Base-by-base conservation (phyloP, 1,284 basidiomycete species). In the Trichosporon sp. region DNA sequence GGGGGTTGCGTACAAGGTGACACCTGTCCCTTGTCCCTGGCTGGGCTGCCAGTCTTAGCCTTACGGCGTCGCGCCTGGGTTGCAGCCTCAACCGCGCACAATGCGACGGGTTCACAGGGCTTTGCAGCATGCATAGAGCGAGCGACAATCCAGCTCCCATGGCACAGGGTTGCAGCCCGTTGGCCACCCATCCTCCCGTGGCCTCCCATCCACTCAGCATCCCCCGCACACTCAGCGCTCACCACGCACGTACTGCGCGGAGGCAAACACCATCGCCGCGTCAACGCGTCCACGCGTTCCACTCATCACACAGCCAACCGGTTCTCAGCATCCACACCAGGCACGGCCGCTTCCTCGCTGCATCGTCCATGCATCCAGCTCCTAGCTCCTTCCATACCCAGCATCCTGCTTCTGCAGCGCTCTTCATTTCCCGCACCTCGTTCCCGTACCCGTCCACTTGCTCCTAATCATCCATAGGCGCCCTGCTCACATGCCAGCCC, bases 221-320 rank as follows among this genome's bases (percentile, higher is more conserved):
- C 12, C 4, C 10, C 4, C 16, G 12, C 48, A 51, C 19, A 5
- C 48, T 26, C 26, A 21, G 48, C 19, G 8, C 48, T 54, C 51
- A 54, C 51, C 51, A 11, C 51, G 10, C 51, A 26, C 19, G 51
- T 46, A 46, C 19, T 54, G 51, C 19, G 21, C 51, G 51, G 51
- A 54, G 51, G 51, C 51, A 54, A 54, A 54, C 51, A 26, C 48
- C 51, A 19, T 19, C 19, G 19, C 19, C 19, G 48, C n/a, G 7
- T 16, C 14, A 21, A 54, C 51, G 51, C 51, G 51, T 54, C n/a
- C 51, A 54, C 51, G 51, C 51, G 51, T 54, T 21, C 21, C 51
- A 54, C 51, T 54, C 51, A 21, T 54, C 51, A 21, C 51, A 6
- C 51, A 21, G n/a, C 16, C 48, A 51, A 51, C 48, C 5, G n/a